phyloP scores from a whole-genome alignment of 805 yeast species.

The Candida namnaoensis region DNA sequence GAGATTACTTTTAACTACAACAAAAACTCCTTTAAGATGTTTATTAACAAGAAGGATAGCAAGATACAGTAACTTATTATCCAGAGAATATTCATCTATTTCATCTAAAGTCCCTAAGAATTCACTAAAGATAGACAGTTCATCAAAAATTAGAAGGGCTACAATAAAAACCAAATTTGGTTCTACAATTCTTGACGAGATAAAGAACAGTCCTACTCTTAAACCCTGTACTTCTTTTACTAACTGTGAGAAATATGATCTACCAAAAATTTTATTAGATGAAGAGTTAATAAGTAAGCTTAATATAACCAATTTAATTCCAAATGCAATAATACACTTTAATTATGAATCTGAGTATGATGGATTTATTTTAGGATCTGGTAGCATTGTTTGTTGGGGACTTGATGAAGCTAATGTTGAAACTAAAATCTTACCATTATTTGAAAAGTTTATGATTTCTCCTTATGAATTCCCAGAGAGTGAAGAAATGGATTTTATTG shows the following conservation, averaged over 20 bases:
- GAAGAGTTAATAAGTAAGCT: conserved; percentile 23
- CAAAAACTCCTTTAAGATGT: too few species aligned
- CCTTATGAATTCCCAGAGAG: conserved; percentile 49
- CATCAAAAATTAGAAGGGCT: neutral
- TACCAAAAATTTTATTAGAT: conserved; percentile 28
- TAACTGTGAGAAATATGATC: conserved; percentile 62
- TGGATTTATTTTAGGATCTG: conserved; percentile 63
- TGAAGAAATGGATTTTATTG: conserved; percentile 82
- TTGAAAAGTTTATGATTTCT: conserved; percentile 38
- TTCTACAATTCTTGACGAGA: neutral
- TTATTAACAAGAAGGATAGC: too few species aligned
- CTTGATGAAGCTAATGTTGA: conserved; percentile 45
- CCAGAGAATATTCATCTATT: neutral
- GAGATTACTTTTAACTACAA: too few species aligned
- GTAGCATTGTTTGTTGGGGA: conserved; percentile 83
- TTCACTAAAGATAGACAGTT: neutral
- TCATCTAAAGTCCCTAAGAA: neutral
- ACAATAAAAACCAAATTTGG: neutral
- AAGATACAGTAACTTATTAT: too few species aligned
- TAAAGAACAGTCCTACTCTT: conserved; percentile 2
- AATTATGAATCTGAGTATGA: conserved; percentile 36
- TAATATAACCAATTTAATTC: conserved; percentile 33
- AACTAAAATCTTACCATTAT: conserved; percentile 40
- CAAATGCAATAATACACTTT: conserved; percentile 61
- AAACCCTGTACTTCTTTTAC: conserved; percentile 62